Conservation (phyloP, 2,329 filamentous ascomycete species). For the Trichophyton simii region DNA sequence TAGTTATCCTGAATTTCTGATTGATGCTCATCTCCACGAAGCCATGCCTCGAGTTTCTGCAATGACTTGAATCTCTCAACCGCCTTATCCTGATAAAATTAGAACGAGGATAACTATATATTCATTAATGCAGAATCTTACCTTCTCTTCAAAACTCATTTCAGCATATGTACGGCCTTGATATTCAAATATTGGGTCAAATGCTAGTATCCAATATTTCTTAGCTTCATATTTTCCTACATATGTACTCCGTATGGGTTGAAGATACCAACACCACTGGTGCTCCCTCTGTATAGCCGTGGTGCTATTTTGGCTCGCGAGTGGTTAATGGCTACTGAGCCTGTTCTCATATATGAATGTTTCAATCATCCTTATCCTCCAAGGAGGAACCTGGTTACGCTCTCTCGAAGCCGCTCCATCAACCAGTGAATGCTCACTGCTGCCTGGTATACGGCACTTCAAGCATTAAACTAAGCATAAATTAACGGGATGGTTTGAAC, state of each 20-base stretch:
- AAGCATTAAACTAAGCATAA: neutral
- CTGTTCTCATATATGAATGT: too few species aligned
- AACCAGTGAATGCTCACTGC: neutral
- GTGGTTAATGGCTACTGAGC: neutral
- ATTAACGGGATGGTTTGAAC: neutral
- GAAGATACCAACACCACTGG: too few species aligned
- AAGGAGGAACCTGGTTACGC: too few species aligned
- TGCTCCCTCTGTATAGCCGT: neutral
- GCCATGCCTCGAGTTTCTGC: constrained; percentile 71
- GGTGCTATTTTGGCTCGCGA: neutral
- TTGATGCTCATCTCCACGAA: constrained; percentile 35
- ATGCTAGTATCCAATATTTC: too few species aligned
- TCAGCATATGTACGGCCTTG: too few species aligned
- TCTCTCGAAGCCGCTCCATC: neutral
- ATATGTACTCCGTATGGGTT: too few species aligned
- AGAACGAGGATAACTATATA: neutral
- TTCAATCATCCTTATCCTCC: too few species aligned
- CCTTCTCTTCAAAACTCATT: too few species aligned
- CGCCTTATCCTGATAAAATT: constrained; percentile 57
- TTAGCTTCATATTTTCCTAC: too few species aligned
- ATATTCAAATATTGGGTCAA: too few species aligned
- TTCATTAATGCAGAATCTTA: too few species aligned
- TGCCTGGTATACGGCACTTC: neutral
- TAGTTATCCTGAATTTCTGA: neutral
- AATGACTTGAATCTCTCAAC: constrained; percentile 85